Conservation (phyloP, 176 grass and related monocot genomes). For the Guadua angustifolia region DNA sequence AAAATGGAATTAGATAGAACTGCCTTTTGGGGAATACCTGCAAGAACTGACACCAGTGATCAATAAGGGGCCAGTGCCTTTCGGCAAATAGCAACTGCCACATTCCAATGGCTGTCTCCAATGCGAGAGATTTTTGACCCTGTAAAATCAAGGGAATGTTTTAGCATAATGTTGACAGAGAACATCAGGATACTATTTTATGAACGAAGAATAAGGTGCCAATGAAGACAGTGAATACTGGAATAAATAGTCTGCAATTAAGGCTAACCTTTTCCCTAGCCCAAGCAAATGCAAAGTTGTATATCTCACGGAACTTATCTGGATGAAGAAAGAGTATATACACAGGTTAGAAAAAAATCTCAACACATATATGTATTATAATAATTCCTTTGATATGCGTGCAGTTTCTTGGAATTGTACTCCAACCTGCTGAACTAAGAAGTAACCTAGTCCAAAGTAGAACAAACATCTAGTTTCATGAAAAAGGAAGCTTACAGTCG, state of each 20-base stretch:
- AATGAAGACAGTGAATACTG: constrained; percentile 26
- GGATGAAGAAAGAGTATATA: constrained; percentile 47
- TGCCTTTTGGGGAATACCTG: constrained; percentile 56
- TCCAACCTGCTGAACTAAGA: constrained; percentile 16
- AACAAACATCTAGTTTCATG: constrained; percentile 9
- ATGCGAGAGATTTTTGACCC: constrained; percentile 96
- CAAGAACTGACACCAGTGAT: constrained; percentile 95
- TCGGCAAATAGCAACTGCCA: constrained; percentile 95
- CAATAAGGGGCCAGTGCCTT: constrained; percentile 86
- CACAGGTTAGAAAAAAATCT: constrained; percentile 33
- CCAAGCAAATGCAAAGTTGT: constrained; percentile 97
- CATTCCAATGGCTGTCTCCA: constrained; percentile 98
- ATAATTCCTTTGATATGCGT: not conserved
- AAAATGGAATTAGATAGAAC: constrained; percentile 32
- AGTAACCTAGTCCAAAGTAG: not conserved
- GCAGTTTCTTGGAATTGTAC: not conserved
- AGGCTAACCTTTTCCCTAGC: constrained; percentile 86
- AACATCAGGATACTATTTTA: constrained; percentile 32
- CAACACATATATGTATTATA: constrained; percentile 15
- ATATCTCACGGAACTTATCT: constrained; percentile 99
- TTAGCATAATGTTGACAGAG: constrained; percentile 13
- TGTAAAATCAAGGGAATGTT: constrained; percentile 56
- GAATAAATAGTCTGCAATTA: constrained; percentile 24
- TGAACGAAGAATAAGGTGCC: constrained; percentile 5
- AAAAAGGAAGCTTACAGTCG: constrained; percentile 63